Evolutionary conservation across 2,329 filamentous ascomycete genomes (phyloP).

Genomic region (Monilinia fructicola): DNA sequence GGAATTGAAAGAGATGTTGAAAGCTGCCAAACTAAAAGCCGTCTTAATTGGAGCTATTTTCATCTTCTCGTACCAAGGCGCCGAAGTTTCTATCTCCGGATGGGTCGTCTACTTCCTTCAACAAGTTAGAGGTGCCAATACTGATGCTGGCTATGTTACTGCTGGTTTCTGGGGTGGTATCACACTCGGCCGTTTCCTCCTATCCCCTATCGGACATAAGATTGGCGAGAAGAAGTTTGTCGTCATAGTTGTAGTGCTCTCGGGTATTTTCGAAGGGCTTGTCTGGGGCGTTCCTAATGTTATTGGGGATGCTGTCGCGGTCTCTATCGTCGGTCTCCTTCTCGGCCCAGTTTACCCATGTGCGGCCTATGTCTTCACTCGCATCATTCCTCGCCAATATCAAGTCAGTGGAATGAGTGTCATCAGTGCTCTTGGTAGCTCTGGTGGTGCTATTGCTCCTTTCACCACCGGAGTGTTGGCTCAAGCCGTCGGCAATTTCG

Average conservation of each 20-base stretch:
- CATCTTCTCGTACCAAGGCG: slow-evolving; percentile 83
- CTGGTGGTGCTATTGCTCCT: slow-evolving; percentile 64
- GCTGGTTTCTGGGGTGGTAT: slow-evolving; percentile 72
- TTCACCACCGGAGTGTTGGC: slow-evolving; percentile 51
- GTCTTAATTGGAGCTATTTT: slow-evolving; percentile 76
- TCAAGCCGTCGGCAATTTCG: slow-evolving; percentile 48
- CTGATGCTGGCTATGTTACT: slow-evolving; percentile 76
- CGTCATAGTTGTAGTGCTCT: slow-evolving; percentile 58
- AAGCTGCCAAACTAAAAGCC: slow-evolving; percentile 49
- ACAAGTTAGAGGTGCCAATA: slow-evolving; percentile 67
- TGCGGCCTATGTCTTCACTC: slow-evolving; percentile 62
- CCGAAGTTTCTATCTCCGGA: slow-evolving; percentile 79
- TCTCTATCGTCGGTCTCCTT: slow-evolving; percentile 69
- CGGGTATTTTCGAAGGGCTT: slow-evolving; percentile 68
- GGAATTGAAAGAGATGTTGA: slow-evolving; percentile 44
- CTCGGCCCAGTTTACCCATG: slow-evolving; percentile 80
- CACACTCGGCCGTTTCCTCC: slow-evolving; percentile 70
- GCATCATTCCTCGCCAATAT: slow-evolving; percentile 57
- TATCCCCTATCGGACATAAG: slow-evolving; percentile 64
- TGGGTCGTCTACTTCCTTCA: slow-evolving; percentile 89
- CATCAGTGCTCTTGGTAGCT: slow-evolving; percentile 67
- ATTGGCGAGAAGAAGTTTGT: slow-evolving; percentile 73
- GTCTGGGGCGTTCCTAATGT: slow-evolving; percentile 78
- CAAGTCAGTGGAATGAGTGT: slow-evolving; percentile 65
- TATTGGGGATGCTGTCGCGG: slow-evolving; percentile 65